Percentiles rank a stretch among this genome's conserved stretches.
Conservation (phyloP, 2,329 filamentous ascomycete species). For the Geosmithia putterillii region DNA sequence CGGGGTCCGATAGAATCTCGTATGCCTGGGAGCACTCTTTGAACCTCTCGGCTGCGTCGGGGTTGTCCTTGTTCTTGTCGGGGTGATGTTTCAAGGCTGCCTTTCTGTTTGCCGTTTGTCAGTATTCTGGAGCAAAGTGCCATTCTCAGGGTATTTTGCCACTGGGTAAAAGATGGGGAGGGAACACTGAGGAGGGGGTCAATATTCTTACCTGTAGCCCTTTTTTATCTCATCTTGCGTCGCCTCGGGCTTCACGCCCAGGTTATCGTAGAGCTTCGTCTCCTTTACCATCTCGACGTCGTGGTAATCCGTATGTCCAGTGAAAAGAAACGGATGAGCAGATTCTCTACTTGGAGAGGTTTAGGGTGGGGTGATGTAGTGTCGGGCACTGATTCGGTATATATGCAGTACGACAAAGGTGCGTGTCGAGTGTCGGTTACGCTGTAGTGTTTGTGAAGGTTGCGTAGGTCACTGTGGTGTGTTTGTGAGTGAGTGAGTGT, state of each 20-base stretch:
- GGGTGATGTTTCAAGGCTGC: constrained; percentile 85
- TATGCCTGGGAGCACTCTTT: constrained; percentile 97
- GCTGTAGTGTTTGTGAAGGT: background rate
- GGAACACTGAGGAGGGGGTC: background rate
- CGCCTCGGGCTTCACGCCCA: constrained; percentile 68
- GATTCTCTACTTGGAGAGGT: background rate
- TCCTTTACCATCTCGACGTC: constrained; percentile 66
- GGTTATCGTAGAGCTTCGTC: constrained; percentile 85
- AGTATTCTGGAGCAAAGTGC: constrained; percentile 13
- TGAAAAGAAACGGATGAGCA: background rate
- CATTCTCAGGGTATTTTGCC: too few species aligned
- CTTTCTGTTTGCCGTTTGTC: constrained; percentile 46
- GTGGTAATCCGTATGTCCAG: background rate
- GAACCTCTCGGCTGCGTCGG: constrained; percentile 80
- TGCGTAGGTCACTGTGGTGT: too few species aligned
- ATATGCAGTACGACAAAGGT: background rate
- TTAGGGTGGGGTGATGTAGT: background rate
- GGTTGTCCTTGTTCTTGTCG: constrained; percentile 94
- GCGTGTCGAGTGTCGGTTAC: background rate
- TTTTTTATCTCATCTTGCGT: constrained; percentile 96
- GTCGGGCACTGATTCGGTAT: background rate
- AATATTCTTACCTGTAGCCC: constrained; percentile 62
- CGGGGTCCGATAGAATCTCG: constrained; percentile 92
- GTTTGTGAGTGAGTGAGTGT: too few species aligned
- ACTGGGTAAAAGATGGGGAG: background rate